These are phyloP conservation scores for Fusarium oligoseptatum DNA, from an alignment of 2,329 filamentous ascomycete species.

Conservation along the genomic window DNA sequence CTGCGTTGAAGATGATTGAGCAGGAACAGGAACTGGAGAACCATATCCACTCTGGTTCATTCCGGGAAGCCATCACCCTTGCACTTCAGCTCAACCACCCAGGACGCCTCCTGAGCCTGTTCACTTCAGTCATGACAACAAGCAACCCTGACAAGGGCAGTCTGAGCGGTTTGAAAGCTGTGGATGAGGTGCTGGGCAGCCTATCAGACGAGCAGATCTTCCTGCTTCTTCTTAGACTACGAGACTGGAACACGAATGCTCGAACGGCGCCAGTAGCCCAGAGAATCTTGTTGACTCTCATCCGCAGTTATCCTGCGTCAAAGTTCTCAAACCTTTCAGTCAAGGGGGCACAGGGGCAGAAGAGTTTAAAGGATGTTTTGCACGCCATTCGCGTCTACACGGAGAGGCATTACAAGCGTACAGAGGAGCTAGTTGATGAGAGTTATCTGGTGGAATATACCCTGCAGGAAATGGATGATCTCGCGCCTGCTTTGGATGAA, in stretches of 20 bases:
- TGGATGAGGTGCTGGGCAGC: constrained; percentile 85
- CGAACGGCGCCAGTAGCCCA: constrained; percentile 88
- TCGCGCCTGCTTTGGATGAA: constrained; percentile 61
- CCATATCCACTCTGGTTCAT: constrained; percentile 88
- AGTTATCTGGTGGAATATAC: constrained; percentile 96
- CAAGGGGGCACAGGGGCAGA: constrained; percentile 68
- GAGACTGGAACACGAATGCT: constrained; percentile 98
- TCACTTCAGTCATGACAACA: constrained; percentile 81
- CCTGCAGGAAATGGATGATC: constrained; percentile 89
- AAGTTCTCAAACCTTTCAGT: constrained; percentile 79
- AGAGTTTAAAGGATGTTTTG: constrained; percentile 84
- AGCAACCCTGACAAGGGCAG: constrained; percentile 71
- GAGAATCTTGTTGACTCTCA: constrained; percentile 82
- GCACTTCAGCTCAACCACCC: constrained; percentile 96
- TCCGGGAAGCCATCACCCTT: constrained; percentile 91
- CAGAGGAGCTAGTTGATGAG: constrained; percentile 93
- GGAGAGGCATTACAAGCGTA: constrained; percentile 89
- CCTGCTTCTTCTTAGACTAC: constrained; percentile 80
- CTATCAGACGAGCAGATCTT: constrained; percentile 90
- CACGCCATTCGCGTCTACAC: constrained; percentile 92
- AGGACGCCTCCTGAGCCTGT: constrained; percentile 84
- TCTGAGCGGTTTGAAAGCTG: constrained; percentile 74
- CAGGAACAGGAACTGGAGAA: constrained; percentile 96
- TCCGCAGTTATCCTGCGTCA: constrained; percentile 84
- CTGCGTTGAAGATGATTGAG: constrained; percentile 84